Conservation (phyloP, 257 asterid species). For the Salvia hispanica region DNA sequence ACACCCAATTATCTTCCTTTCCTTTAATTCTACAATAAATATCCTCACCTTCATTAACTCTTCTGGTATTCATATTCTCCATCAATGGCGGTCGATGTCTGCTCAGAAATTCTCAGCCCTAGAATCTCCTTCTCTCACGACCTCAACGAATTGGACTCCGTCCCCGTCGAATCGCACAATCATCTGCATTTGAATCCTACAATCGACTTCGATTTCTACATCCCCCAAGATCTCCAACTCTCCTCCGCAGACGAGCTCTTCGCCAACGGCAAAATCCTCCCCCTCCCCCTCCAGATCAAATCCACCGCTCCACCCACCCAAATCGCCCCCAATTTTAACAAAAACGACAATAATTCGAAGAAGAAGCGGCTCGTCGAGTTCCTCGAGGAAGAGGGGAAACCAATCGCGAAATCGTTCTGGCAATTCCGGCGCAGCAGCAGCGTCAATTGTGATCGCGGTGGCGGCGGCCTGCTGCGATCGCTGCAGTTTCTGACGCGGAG, state of each 20-base stretch:
- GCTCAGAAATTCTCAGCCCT: conserved; percentile 52
- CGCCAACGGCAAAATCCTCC: conserved; percentile 73
- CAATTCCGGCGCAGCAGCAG: conserved; percentile 77
- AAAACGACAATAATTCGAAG: conserved; percentile 27
- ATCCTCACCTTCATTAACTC: conserved; percentile 32
- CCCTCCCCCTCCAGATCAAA: conserved; percentile 54
- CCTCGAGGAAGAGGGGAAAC: conserved; percentile 40
- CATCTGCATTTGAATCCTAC: conserved; percentile 49
- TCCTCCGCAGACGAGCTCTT: conserved; percentile 86
- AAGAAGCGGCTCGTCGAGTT: conserved; percentile 67
- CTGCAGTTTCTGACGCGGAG: conserved; percentile 65
- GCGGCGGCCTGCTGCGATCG: conserved; percentile 50
- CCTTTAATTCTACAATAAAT: no score
- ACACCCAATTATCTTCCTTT: conserved; percentile 44
- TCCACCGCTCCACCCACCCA: conserved; percentile 15
- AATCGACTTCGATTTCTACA: conserved; percentile 66
- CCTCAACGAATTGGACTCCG: conserved; percentile 51
- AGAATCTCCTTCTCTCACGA: conserved; percentile 81
- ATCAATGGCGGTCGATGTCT: conserved; percentile 61
- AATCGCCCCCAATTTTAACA: conserved; percentile 24
- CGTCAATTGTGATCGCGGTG: conserved; percentile 41
- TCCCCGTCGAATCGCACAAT: conserved; percentile 43
- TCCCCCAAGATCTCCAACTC: conserved; percentile 34
- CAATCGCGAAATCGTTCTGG: conserved; percentile 61
- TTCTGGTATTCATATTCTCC: no score